Base-by-base conservation (phyloP, 306 rosid species). In the Prunus kanzakura region DNA sequence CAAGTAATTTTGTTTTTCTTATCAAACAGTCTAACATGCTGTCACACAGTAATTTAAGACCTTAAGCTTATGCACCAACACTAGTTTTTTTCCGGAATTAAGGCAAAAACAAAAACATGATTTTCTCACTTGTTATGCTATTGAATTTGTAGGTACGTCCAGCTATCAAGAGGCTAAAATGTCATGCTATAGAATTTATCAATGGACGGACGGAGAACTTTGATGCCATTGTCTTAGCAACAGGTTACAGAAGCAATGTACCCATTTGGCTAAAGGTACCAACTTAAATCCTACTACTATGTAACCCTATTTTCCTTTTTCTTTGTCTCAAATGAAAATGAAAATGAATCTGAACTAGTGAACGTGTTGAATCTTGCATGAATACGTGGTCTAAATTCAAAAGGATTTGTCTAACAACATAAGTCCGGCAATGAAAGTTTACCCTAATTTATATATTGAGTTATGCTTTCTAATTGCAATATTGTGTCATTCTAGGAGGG, bases 241-340 rank as follows among this genome's bases (percentile, higher is more conserved):
- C 99, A 13, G 99, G 99, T 62, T 96, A 96, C 85, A 96, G 87
- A 93, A 96, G 99, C 84, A 96, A 92, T 80, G 99, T 96, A 8
- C 99, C 97, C 79, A 79, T 83, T 78, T 96, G 99, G 99, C 98
- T 96, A 67, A 89, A 91, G 99, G 99, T 92, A 12, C 49, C 23
- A 11, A 57, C 25, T 57, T 27, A 25, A 19, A 4, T 14, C 10
- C 19, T 2, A 61, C 18, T 13, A 4, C 43, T 38, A 38, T 38
- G 43, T 38, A 7, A 38, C 43, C 43, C 43, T 7, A 38, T 7
- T 38, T 38, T 38, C 10, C 7, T 38, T 38, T 38, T 38, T 7
- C 43, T 1, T 7, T 38, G 43, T 38, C 43, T 7, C 2, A 38
- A 38, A 6, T 38, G 43, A 38, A 38, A 38, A 38, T 38, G 43